Evolutionary conservation across 768 basidiomycete species (phyloP), one percentile per base, ranked within the genome.

Genomic region (Pleurotus eryngii): DNA sequence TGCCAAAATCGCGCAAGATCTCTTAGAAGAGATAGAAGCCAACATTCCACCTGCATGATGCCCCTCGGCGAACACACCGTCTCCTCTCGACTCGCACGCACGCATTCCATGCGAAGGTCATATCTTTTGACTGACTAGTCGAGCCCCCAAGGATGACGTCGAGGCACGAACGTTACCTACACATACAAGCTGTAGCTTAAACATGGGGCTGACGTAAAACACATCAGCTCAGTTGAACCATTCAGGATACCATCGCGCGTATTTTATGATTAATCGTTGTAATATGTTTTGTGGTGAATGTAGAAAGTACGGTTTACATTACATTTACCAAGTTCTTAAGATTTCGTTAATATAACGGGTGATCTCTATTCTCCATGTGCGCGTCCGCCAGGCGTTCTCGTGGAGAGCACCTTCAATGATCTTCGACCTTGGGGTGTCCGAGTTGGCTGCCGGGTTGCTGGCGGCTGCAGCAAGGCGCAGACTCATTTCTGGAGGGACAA

Each of bases 1-100:
- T 65, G 82, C 85, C 42, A 89, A 88, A 73, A 82, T 89, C 59
- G 87, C 88, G 6, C 74, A 80, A 60, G 88, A 89, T 46, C 74
- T 91, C 37, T 69, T 89, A 59, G 83, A 86, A 55, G 78, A 79
- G 62, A 79, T 83, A 47, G 71, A 75, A 48, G 73, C 75, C 46
- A 77, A 81, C 65, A 75, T 82, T 60, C 81, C 81, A 47, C 49
- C 69, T 18, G 74, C 60, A 70, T 69, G 47, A 75, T 55, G 39
- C 37, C 11, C 30, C 56, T 9, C 43, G 17, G 26, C 11, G 42
- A 30, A 17, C 9, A 30, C 39, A n/a, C 42, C n/a, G 17, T 15
- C 17, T 26, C 24, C n/a, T 9, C 14, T 14, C 17, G 46, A 14
- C 24, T 22, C 14, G 20, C 22, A 9, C 40, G 14, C 17, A 7